Base-by-base conservation (phyloP, 805 yeast genomes). In the Saccharomycopsis sp. region DNA sequence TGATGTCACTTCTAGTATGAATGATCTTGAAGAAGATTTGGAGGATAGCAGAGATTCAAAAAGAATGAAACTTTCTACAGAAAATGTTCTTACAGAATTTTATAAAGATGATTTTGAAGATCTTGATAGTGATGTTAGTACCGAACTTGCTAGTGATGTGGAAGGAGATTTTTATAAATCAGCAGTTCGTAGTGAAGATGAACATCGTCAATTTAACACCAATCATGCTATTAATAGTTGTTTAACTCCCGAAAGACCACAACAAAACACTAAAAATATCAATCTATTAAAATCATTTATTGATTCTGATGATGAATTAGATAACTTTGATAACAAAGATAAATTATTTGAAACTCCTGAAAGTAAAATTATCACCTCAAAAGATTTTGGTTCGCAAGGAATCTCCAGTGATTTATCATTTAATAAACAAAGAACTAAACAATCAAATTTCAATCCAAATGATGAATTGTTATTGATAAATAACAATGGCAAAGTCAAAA, bases 91-190 rank as follows among this genome's bases (percentile, higher is more conserved):
- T n/a, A n/a, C n/a, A n/a, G n/a, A n/a, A n/a, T n/a, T n/a, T n/a
- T n/a, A n/a, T n/a, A n/a, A n/a, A n/a, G 26, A 23, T 23, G 26
- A 23, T 10, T 8, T n/a, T 10, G 33, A 31, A 6, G 21, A 31
- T 17, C 14, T 31, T 31, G 46, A 42, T 19, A 42, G 42, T 31
- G 46, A 39, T 5, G 46, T 39, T 14, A 42, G 45, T 21, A 42
- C 45, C 8, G 45, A 42, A 8, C 20, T 42, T 3, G 45, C 45
- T 6, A 42, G 45, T 27, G 39, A 42, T 42, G 34, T 28, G n/a
- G 42, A 42, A 3, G 45, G 45, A 5, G 33, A 34, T 8, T 42
- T 42, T 18, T 19, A 12, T 5, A 31, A 37, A 9, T 13, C 21
- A 6, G 15, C 35, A 2, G 21, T 28, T 13, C 26, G 21, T 21